A percentile compares a stretch with the other conserved stretches of the same genome.
These are phyloP conservation scores for Cryptococcus depauperatus DNA, from an alignment of 1,284 basidiomycete genomes.

Conservation along the genomic window DNA sequence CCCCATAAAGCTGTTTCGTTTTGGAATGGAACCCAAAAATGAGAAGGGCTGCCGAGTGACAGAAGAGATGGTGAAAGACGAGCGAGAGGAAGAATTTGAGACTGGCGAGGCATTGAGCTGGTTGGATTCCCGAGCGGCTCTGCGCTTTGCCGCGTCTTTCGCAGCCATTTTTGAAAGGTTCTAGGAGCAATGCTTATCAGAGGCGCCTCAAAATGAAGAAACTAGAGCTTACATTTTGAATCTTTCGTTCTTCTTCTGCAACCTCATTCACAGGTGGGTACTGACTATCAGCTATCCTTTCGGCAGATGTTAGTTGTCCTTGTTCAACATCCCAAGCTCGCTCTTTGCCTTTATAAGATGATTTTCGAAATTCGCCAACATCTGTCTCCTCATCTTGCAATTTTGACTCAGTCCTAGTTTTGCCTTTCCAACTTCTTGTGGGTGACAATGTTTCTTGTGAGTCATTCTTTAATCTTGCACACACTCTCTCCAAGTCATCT, in stretches of 20 bases:
- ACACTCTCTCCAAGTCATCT: constrained; percentile 10
- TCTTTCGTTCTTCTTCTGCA: constrained; percentile 36
- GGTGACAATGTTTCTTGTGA: constrained; percentile 29
- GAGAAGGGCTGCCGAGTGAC: constrained; percentile 16
- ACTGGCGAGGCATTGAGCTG: constrained; percentile 17
- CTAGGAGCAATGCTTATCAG: too few relatives aligned
- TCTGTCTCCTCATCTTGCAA: constrained; percentile 17
- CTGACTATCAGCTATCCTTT: constrained; percentile 10
- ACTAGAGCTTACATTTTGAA: constrained; percentile 43
- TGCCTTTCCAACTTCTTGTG: constrained; percentile 12
- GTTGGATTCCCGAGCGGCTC: constrained; percentile 34
- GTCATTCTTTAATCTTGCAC: constrained; percentile 8
- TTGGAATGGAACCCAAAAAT: constrained; percentile 13
- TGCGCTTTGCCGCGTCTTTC: constrained; percentile 35
- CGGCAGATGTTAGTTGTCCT: constrained; percentile 5
- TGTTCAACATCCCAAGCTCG: constrained; percentile 28
- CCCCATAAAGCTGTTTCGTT: constrained; percentile 23
- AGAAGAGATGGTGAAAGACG: constrained; percentile 17
- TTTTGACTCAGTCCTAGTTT: constrained; percentile 10
- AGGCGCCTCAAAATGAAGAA: too few relatives aligned
- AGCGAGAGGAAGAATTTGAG: constrained; percentile 10
- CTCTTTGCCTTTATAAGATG: constrained; percentile 20
- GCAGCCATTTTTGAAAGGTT: constrained; percentile 42
- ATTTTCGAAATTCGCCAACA: constrained; percentile 13
- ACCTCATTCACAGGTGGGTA: constrained; percentile 40